Percentiles rank a stretch among this genome's conserved stretches.
These are phyloP conservation scores for Aureoboletus auriporus DNA, from an alignment of 768 basidiomycete genomes.

Conservation along the genomic window DNA sequence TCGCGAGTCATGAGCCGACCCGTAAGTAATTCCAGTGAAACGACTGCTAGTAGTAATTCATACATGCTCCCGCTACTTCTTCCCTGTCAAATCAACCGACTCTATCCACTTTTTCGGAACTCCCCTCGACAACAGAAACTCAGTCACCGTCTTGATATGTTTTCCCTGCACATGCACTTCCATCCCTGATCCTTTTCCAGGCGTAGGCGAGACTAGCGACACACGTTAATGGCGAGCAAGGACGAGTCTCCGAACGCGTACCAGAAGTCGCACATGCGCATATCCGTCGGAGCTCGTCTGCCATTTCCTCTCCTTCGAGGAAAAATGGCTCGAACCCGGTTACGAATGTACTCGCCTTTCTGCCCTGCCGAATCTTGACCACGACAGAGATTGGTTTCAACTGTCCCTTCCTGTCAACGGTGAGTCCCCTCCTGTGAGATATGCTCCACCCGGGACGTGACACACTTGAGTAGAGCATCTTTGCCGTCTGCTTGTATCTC, in stretches of 20 bases:
- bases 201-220: slow-evolving; percentile 53
- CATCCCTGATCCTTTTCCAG: slow-evolving; percentile 51
- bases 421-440: neutral
- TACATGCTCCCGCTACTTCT: slow-evolving; percentile 35
- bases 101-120: slow-evolving; percentile 84
- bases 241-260: slow-evolving; percentile 27
- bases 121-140: slow-evolving; percentile 63
- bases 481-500: slow-evolving; percentile 52
- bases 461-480: slow-evolving; percentile 60
- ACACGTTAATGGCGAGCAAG: neutral
- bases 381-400: slow-evolving; percentile 66
- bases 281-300: slow-evolving; percentile 68
- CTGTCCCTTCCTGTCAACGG: slow-evolving; percentile 61
- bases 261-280: slow-evolving; percentile 82
- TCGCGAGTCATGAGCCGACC: too few relatives aligned
- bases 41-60: neutral
- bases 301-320: slow-evolving; percentile 65
- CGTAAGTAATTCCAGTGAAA: too few relatives aligned
- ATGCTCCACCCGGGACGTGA: slow-evolving; percentile 1
- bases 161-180: slow-evolving; percentile 88
- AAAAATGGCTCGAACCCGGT: slow-evolving; percentile 79
- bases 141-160: slow-evolving; percentile 61
- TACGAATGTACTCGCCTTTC: slow-evolving; percentile 72
- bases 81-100: slow-evolving; percentile 39
- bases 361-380: slow-evolving; percentile 72